Percentiles rank a stretch among this genome's conserved stretches.
phyloP scores from a whole-genome alignment of 306 rosid genomes.

The Pyrus pyrifolia region DNA sequence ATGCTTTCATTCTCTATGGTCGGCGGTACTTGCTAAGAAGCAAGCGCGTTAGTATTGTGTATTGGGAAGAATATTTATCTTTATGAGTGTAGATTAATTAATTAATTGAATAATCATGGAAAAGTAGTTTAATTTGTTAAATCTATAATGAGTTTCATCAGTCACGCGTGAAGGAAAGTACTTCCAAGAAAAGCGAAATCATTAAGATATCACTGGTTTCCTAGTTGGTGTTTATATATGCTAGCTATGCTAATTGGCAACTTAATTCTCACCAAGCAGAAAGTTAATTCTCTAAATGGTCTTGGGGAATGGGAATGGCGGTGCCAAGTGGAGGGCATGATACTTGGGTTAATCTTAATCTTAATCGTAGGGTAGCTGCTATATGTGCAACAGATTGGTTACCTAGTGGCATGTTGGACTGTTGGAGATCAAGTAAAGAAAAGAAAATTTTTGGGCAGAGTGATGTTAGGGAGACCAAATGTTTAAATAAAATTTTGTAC shows the following conservation, averaged over 20 bases:
- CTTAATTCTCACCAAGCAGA: conserved; percentile 17
- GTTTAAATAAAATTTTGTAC: too few relatives aligned
- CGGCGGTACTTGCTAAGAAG: conserved; percentile 23
- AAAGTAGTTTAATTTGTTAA: background rate
- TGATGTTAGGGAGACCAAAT: too few relatives aligned
- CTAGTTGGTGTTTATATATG: conserved; percentile 15
- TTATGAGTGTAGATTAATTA: background rate
- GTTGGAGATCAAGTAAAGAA: background rate
- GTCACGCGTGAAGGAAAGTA: conserved; percentile 57
- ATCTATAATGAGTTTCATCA: conserved; percentile 23
- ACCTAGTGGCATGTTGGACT: background rate
- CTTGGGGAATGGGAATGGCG: conserved; percentile 44
- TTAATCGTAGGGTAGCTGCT: background rate
- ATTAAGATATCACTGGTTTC: conserved; percentile 29
- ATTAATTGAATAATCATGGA: conserved; percentile 6
- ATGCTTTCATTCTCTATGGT: conserved; percentile 12
- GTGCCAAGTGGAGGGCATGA: conserved; percentile 22
- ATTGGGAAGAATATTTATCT: background rate
- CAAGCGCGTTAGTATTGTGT: background rate
- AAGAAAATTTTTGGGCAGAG: background rate
- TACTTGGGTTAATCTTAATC: background rate
- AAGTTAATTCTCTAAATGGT: conserved; percentile 20
- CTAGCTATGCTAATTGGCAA: conserved; percentile 1
- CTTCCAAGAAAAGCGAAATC: conserved; percentile 23
- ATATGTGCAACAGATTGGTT: background rate